Evolutionary conservation across 225 moss, liverwort and hornwort species (phyloP).

Genomic region (Anthoceros angustus): DNA sequence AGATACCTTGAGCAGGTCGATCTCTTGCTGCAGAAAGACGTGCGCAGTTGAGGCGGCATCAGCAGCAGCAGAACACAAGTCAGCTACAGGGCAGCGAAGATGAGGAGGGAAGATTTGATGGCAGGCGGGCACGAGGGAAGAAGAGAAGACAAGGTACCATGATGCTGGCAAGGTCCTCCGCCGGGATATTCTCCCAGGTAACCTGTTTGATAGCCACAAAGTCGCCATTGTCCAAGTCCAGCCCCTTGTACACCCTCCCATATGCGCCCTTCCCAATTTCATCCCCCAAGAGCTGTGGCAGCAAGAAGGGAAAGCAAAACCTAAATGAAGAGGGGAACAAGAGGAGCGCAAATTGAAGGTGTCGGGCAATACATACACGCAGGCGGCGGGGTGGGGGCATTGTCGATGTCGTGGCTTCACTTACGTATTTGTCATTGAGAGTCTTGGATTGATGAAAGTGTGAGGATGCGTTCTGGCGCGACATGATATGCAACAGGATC

Average conservation of each 20-base stretch:
- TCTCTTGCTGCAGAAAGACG: constrained; percentile 55
- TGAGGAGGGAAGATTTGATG: neutral
- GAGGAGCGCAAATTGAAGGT: too few species aligned
- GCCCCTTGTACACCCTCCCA: constrained; percentile 83
- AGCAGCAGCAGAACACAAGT: constrained; percentile 8
- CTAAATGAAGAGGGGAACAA: neutral
- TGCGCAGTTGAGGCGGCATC: neutral
- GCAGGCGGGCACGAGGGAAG: neutral
- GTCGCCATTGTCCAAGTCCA: constrained; percentile 97
- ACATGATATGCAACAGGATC: constrained; percentile 15
- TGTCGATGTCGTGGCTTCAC: constrained; percentile 1
- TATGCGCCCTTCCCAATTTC: constrained; percentile 98
- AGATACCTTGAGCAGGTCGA: constrained; percentile 70
- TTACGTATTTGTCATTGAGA: constrained; percentile 45
- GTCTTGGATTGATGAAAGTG: constrained; percentile 40
- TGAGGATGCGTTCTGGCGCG: constrained; percentile 33
- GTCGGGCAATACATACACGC: too few species aligned
- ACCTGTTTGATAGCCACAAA: constrained; percentile 98
- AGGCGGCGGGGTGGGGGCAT: neutral
- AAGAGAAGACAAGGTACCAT: constrained; percentile 32
- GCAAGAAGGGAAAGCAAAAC: constrained; percentile 2
- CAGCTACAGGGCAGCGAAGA: constrained; percentile 10
- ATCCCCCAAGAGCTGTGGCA: constrained; percentile 78
- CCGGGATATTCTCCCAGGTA: constrained; percentile 83
- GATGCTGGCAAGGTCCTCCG: constrained; percentile 92